Base-by-base conservation (phyloP, 768 basidiomycete species). In the Naganishia vaughanmartiniae region DNA sequence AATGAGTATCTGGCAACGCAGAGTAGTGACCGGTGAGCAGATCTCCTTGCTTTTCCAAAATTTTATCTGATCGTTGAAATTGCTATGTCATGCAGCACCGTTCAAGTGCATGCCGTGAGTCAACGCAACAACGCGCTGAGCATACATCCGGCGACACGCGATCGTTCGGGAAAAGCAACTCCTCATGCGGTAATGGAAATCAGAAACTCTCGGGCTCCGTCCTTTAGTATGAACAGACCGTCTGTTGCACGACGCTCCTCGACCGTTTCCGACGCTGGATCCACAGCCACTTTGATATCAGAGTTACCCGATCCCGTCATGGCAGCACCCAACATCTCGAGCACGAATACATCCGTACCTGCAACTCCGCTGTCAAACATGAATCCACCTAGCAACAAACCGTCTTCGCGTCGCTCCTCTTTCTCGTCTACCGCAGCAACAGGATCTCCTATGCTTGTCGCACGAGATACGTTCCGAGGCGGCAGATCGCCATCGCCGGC, bases 1-100 rank as follows among this genome's bases (percentile, higher is more conserved):
- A 93, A 95, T 80, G 92, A 96, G 80, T 98, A 90, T 78, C 91
- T 99, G 72, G 94, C 96, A 4, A 98, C 96, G 0, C 96, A 99
- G 78, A 93, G 91, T 80, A 92, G 90, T 76, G 96, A 99, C 81
- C 86, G 95, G 83, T 83, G 48, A 70, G 82, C 54, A 30, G 30
- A 11, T 57, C 19, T 14, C 53, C 19, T 24, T 26, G 3, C 48
- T 24, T 6, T 51, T n/a, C 15, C 34, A 34, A 12, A 11, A 4
- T n/a, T 9, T 10, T 24, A n/a, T 1, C 15, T 33, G 12, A 21
- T 17, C 66, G 34, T 0, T 28, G 30, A 15, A 21, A 30, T 28
- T 4, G 5, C 7, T 36, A 4, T 45, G n/a, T 26, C 28, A 34
- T n/a, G 12, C 33, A 83, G 84, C 55, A 90, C 93, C 26, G 95